Percentiles rank a stretch among this genome's conserved stretches.
phyloP scores from a whole-genome alignment of 352 stramenopile species.

The Phytopythium litorale region DNA sequence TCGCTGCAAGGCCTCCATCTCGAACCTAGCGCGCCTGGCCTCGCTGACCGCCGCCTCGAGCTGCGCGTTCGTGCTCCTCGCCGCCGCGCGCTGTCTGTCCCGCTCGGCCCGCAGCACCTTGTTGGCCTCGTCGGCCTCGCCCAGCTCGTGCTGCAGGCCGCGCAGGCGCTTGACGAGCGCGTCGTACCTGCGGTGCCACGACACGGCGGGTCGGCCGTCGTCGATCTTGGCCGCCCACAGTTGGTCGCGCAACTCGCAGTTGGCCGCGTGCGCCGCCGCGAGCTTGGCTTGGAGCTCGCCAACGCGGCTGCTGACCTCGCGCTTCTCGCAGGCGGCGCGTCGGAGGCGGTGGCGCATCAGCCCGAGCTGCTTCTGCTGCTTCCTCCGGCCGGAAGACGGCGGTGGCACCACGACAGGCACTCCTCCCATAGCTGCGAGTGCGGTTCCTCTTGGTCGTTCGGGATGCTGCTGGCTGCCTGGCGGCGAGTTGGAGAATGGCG shows the following conservation, averaged over 20 bases:
- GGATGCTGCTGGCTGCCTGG: neutral
- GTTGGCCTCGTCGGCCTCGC: neutral
- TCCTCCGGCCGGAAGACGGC: neutral
- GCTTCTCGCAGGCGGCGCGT: neutral
- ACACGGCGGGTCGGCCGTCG: neutral
- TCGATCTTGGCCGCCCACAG: conserved; percentile 3
- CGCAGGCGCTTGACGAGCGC: conserved; percentile 1
- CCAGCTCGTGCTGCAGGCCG: conserved; percentile 3
- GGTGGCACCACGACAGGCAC: neutral
- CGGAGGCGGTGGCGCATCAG: neutral
- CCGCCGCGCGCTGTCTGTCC: neutral
- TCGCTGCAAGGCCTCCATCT: neutral
- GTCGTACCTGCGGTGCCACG: conserved; percentile 1
- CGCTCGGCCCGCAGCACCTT: neutral
- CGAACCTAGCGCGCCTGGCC: conserved; percentile 2
- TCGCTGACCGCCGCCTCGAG: neutral
- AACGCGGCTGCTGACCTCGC: neutral
- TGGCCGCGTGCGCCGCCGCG: neutral
- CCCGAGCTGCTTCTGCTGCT: conserved; percentile 1
- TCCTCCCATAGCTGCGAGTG: neutral
- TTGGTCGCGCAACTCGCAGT: conserved; percentile 3
- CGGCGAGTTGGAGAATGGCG: neutral
- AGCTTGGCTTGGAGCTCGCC: neutral
- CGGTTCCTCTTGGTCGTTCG: neutral
- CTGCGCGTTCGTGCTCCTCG: neutral